Conservation (phyloP, 306 rosid genomes). For the Potentilla sterilis region DNA sequence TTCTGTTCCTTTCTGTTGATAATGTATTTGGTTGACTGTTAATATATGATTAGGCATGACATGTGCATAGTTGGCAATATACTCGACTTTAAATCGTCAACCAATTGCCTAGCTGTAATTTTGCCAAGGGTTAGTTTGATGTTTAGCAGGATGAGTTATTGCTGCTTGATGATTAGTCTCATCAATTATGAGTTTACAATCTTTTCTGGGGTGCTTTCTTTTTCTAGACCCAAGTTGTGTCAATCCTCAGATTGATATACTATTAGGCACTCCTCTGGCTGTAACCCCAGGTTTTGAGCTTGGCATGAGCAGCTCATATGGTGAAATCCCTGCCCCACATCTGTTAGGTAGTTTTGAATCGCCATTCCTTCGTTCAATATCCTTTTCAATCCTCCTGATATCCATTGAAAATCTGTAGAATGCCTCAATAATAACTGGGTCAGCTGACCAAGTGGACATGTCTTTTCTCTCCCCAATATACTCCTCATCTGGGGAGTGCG, state of each 20-base stretch:
- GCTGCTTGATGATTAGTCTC: not conserved
- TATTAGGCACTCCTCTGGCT: constrained; percentile 84
- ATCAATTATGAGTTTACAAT: not conserved
- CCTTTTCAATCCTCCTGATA: constrained; percentile 56
- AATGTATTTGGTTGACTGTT: not conserved
- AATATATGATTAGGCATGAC: not conserved
- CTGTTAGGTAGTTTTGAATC: constrained; percentile 51
- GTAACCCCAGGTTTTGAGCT: constrained; percentile 82
- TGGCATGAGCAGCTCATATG: constrained; percentile 80
- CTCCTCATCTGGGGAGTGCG: constrained; percentile 84
- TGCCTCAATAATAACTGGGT: constrained; percentile 51
- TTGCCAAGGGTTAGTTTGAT: not conserved
- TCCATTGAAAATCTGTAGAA: constrained; percentile 59
- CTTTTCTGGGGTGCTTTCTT: not conserved
- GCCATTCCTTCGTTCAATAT: constrained; percentile 55
- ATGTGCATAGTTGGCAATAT: not conserved
- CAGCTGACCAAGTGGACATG: constrained; percentile 63
- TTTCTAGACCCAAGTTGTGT: not conserved
- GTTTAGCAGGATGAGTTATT: not conserved
- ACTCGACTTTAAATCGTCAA: not conserved
- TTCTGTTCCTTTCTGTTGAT: not conserved
- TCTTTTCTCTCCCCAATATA: constrained; percentile 79
- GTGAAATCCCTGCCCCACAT: constrained; percentile 84
- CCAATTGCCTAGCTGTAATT: not conserved
- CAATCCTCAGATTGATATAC: constrained; percentile 54